Conservation (phyloP, 2,329 filamentous ascomycete genomes). For the Chaetomium olivaceum region DNA sequence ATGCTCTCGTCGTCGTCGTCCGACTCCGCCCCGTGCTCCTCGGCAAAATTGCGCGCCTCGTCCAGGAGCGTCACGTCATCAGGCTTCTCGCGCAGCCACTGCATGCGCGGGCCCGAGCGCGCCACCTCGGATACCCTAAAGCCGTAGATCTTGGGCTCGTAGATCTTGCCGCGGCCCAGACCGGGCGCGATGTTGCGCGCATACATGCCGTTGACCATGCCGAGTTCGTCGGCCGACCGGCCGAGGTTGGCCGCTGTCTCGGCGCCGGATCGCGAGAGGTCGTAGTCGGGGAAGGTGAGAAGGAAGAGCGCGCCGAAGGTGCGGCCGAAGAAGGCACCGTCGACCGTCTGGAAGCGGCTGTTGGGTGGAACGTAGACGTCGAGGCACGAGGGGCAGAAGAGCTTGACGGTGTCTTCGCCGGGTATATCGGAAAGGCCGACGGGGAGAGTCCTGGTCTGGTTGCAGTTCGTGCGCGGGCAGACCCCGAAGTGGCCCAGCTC, state of each 20-base stretch:
- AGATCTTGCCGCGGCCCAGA: constrained; percentile 78
- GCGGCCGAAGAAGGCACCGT: constrained; percentile 96
- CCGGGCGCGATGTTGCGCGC: constrained; percentile 86
- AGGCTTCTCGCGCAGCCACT: constrained; percentile 88
- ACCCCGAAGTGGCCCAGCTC: constrained; percentile 93
- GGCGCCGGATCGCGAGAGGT: constrained; percentile 72
- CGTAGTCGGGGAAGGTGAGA: constrained; percentile 96
- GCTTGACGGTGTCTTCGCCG: constrained; percentile 95
- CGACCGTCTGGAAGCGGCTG: constrained; percentile 94
- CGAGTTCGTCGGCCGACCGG: constrained; percentile 47
- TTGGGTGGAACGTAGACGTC: constrained; percentile 98
- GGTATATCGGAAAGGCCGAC: constrained; percentile 94
- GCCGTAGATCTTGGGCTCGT: constrained; percentile 94
- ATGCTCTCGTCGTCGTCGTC: constrained; percentile 60
- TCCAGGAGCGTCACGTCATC: constrained; percentile 79
- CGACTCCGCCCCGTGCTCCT: constrained; percentile 52
- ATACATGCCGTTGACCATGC: constrained; percentile 79
- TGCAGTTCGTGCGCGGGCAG: constrained; percentile 93
- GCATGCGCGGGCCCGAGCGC: constrained; percentile 89
- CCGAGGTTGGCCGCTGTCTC: constrained; percentile 52
- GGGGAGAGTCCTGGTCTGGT: constrained; percentile 84
- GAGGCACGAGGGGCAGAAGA: constrained; percentile 95
- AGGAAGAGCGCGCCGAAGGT: constrained; percentile 97
- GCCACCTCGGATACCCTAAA: constrained; percentile 92
- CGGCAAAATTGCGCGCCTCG: constrained; percentile 63